Conservation (phyloP, 2,329 filamentous ascomycete genomes). For the Diplocarpon rosae region DNA sequence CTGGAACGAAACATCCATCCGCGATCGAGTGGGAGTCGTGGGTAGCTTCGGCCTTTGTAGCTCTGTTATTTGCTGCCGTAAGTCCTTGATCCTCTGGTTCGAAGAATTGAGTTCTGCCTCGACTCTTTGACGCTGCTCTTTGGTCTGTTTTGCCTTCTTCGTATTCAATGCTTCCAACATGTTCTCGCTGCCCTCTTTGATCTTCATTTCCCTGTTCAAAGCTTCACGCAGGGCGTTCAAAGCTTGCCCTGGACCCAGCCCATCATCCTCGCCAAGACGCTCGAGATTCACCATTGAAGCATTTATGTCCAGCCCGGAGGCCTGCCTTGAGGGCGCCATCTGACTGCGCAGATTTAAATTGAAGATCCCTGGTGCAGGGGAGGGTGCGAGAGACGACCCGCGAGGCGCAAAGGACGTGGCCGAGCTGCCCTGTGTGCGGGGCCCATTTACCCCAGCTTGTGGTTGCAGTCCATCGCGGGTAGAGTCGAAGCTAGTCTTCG, state of each 20-base stretch:
- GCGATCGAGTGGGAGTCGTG: conserved; percentile 37
- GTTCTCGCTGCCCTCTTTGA: conserved; percentile 95
- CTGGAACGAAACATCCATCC: conserved; percentile 37
- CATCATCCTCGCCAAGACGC: conserved; percentile 52
- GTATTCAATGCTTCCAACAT: conserved; percentile 87
- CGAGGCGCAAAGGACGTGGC: conserved; percentile 54
- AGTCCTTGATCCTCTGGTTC: conserved; percentile 57
- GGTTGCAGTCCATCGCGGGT: conserved; percentile 46
- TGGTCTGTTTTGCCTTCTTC: conserved; percentile 93
- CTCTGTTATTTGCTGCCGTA: conserved; percentile 50
- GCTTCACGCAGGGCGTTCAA: conserved; percentile 69
- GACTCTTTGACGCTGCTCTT: conserved; percentile 67
- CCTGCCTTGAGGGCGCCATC: conserved; percentile 50
- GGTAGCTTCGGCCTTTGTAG: conserved; percentile 40
- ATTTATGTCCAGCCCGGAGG: conserved; percentile 46
- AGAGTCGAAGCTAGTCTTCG: conserved; percentile 34
- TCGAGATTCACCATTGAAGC: conserved; percentile 38
- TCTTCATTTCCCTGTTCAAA: conserved; percentile 93
- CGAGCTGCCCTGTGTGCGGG: conserved; percentile 40
- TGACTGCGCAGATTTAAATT: conserved; percentile 73
- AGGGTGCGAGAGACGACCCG: conserved; percentile 58
- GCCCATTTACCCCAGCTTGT: conserved; percentile 32
- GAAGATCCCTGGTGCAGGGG: conserved; percentile 72
- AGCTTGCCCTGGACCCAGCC: conserved; percentile 54
- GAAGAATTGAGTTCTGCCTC: conserved; percentile 86